A percentile compares a stretch with the other conserved stretches of the same genome.
Conservation (phyloP, 2,329 filamentous ascomycete species). For the Boeremia lycopersici region DNA sequence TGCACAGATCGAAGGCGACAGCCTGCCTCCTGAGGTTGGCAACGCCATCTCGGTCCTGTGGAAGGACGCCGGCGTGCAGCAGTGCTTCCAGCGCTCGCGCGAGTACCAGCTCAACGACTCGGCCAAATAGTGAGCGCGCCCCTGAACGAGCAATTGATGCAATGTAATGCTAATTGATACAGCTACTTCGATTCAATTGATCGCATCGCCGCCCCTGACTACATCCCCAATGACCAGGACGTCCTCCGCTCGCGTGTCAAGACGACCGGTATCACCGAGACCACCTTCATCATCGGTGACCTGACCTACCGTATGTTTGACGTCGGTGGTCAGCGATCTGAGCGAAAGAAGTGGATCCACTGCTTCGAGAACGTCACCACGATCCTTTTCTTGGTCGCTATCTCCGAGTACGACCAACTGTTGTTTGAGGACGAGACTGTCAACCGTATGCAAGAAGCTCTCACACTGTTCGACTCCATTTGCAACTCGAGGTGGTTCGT, state of each 20-base stretch:
- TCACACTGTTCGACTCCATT: slow-evolving; percentile 74
- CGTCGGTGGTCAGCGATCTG: slow-evolving; percentile 91
- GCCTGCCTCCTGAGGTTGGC: slow-evolving; percentile 91
- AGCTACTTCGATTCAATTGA: slow-evolving; percentile 97
- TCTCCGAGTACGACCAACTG: slow-evolving; percentile 95
- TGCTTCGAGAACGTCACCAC: slow-evolving; percentile 98
- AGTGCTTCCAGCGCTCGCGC: slow-evolving; percentile 93
- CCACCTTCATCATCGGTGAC: slow-evolving; percentile 92
- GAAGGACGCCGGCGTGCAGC: slow-evolving; percentile 90
- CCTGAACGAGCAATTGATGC: background rate
- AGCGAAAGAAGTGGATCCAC: slow-evolving; percentile 99
- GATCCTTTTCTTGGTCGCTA: slow-evolving; percentile 94
- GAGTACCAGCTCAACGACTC: slow-evolving; percentile 98
- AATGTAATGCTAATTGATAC: slow-evolving; percentile 23
- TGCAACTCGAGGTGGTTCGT: slow-evolving; percentile 76
- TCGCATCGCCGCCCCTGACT: slow-evolving; percentile 87
- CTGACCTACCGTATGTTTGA: slow-evolving; percentile 98
- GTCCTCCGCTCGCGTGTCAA: slow-evolving; percentile 95
- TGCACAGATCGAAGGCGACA: slow-evolving; percentile 93
- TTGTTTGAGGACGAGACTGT: slow-evolving; percentile 93
- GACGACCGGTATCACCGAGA: slow-evolving; percentile 97
- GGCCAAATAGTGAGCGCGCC: slow-evolving; percentile 82
- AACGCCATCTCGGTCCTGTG: slow-evolving; percentile 90
- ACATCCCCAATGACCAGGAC: slow-evolving; percentile 94
- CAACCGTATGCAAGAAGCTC: slow-evolving; percentile 75